Evolutionary conservation across 371 early-diverging fungal genomes (phyloP).

Genomic region (Lichtheimia ramosa): DNA sequence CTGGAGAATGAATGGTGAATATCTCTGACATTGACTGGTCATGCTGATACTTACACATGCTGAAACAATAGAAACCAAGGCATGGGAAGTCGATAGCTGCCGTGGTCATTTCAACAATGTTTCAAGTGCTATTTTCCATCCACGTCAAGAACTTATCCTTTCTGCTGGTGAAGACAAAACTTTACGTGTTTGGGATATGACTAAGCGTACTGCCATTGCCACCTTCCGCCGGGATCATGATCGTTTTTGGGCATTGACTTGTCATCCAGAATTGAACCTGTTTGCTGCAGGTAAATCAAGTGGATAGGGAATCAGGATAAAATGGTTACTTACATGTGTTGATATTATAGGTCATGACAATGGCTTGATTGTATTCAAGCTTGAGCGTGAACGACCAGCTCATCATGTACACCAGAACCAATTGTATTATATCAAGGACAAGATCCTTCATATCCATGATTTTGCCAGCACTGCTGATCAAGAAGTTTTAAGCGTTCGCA

Average conservation of each 20-base stretch:
- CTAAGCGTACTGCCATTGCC: slow-evolving; percentile 87
- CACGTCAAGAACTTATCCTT: slow-evolving; percentile 89
- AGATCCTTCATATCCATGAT: slow-evolving; percentile 80
- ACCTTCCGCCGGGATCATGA: slow-evolving; percentile 95
- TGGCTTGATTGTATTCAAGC: slow-evolving; percentile 96
- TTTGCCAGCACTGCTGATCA: slow-evolving; percentile 73
- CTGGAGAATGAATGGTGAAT: slow-evolving; percentile 95
- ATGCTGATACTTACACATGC: background rate
- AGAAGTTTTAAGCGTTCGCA: slow-evolving; percentile 76
- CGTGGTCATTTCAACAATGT: slow-evolving; percentile 99
- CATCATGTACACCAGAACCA: slow-evolving; percentile 76
- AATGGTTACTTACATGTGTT: background rate
- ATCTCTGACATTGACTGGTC: too few species aligned
- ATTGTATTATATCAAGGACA: slow-evolving; percentile 85
- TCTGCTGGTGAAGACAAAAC: slow-evolving; percentile 97
- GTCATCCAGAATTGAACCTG: slow-evolving; percentile 92
- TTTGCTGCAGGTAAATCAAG: slow-evolving; percentile 85
- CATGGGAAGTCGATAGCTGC: slow-evolving; percentile 98
- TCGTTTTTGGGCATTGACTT: slow-evolving; percentile 96
- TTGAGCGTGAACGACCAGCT: slow-evolving; percentile 95
- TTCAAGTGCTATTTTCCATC: slow-evolving; percentile 91
- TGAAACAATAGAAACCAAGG: slow-evolving; percentile 76
- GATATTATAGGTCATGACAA: slow-evolving; percentile 84
- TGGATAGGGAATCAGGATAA: too few species aligned
- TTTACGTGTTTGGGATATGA: slow-evolving; percentile 96